These are phyloP conservation scores for Rhodotorula sphaerocarpa DNA, from an alignment of 768 basidiomycete genomes.

Conservation along the genomic window DNA sequence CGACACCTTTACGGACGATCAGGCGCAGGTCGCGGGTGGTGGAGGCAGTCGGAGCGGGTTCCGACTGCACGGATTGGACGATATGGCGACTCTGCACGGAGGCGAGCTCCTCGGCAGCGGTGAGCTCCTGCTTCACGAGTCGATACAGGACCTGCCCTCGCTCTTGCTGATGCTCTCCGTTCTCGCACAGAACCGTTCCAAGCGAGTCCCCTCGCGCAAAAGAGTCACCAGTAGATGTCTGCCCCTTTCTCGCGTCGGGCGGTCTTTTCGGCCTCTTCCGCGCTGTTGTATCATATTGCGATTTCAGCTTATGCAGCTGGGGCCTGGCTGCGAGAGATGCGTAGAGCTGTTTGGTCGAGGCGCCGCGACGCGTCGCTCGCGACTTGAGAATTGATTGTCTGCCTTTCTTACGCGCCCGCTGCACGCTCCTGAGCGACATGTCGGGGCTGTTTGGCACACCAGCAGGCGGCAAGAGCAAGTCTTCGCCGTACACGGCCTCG, in stretches of 20 bases:
- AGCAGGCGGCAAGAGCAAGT: not conserved
- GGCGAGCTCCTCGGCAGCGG: conserved; percentile 32
- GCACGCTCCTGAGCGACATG: no score
- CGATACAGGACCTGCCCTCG: rapidly evolving
- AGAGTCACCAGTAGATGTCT: not conserved
- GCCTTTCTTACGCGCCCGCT: no score
- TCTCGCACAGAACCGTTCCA: conserved; percentile 29
- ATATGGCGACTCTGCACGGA: conserved; percentile 37
- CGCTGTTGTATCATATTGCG: no score
- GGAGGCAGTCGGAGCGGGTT: conserved; percentile 12
- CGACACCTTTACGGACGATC: conserved; percentile 19
- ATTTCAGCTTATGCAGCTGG: no score
- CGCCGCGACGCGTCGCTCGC: no score
- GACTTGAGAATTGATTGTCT: no score
- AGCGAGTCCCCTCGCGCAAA: conserved; percentile 28
- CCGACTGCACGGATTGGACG: conserved; percentile 24
- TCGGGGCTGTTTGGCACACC: not conserved
- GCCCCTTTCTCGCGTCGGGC: no score
- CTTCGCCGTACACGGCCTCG: not conserved
- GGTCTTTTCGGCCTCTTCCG: no score
- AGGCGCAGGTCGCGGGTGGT: not conserved
- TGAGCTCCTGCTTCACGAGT: not conserved
- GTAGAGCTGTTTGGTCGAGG: no score
- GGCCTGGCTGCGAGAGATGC: no score
- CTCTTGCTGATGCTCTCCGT: not conserved